Conservation (phyloP, 225 moss, liverwort and hornwort species). For the Asterella californica region DNA sequence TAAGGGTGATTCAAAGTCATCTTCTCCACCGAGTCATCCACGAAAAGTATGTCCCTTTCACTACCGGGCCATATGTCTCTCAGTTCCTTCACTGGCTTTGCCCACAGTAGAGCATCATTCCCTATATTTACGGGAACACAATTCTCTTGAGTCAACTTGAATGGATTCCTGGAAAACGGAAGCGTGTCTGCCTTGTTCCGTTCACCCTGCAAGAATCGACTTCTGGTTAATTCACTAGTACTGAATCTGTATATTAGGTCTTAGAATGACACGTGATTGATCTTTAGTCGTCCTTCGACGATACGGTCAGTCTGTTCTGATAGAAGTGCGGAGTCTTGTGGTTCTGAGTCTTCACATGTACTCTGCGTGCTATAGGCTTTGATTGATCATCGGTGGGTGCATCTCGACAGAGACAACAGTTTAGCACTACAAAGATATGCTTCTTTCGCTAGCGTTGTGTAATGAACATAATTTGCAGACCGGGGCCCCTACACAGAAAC, state of each 20-base stretch:
- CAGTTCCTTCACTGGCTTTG: conserved; percentile 22
- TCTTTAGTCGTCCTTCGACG: background rate
- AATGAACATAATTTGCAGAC: no score
- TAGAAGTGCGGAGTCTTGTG: background rate
- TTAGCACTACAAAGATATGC: no score
- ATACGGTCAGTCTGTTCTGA: background rate
- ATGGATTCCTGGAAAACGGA: conserved; percentile 7
- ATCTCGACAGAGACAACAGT: no score
- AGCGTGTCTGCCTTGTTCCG: conserved; percentile 4
- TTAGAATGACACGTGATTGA: background rate
- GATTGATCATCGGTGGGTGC: no score
- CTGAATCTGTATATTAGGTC: background rate
- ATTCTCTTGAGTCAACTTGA: conserved; percentile 17
- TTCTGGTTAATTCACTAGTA: background rate
- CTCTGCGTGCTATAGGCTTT: no score
- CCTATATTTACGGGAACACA: conserved; percentile 8
- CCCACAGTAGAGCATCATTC: background rate
- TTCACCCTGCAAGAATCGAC: background rate
- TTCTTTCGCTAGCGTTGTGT: no score
- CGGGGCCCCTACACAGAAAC: no score
- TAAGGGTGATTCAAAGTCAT: conserved; percentile 22
- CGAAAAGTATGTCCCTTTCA: conserved; percentile 20
- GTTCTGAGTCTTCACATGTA: background rate
- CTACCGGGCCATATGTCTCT: conserved; percentile 19
- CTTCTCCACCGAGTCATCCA: conserved; percentile 20